Conservation (phyloP, 805 yeast genomes). For the Lachancea mirantina region DNA sequence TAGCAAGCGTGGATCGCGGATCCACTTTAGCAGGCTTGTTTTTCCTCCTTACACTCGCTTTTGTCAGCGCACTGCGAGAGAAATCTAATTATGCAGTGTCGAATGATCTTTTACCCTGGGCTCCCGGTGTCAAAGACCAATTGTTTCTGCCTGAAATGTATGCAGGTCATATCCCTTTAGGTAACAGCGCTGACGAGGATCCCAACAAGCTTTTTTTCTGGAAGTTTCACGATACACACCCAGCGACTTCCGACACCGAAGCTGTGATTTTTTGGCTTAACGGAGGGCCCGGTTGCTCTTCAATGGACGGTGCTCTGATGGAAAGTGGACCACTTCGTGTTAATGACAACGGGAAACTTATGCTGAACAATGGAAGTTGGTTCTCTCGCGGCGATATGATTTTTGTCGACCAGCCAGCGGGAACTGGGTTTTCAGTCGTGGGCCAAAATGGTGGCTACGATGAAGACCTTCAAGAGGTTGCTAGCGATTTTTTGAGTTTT, state of each 20-base stretch:
- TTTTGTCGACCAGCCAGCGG: constrained; percentile 90
- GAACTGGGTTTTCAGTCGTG: constrained; percentile 80
- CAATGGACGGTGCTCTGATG: constrained; percentile 94
- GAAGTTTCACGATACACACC: constrained; percentile 41
- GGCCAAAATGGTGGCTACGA: constrained; percentile 35
- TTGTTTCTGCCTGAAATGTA: constrained; percentile 37
- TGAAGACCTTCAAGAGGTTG: constrained; percentile 48
- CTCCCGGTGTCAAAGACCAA: constrained; percentile 15
- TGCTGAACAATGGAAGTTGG: constrained; percentile 74
- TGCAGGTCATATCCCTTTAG: constrained; percentile 58
- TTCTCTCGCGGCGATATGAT: constrained; percentile 67
- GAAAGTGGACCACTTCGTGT: constrained; percentile 87
- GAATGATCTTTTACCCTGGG: constrained; percentile 26
- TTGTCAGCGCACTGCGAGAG: constrained; percentile 1
- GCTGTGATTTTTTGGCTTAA: constrained; percentile 79
- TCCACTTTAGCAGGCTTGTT: constrained; percentile 2
- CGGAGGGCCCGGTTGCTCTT: constrained; percentile 98
- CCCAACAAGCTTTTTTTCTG: constrained; percentile 68
- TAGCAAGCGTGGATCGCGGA: neutral
- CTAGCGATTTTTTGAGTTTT: constrained; percentile 56
- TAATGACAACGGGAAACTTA: constrained; percentile 38
- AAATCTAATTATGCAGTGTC: constrained; percentile 20
- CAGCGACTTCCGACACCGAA: constrained; percentile 25
- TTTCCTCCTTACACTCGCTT: neutral
- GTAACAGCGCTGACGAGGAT: constrained; percentile 35